phyloP scores from a whole-genome alignment of 768 basidiomycete genomes.

The Collybia nuda region DNA sequence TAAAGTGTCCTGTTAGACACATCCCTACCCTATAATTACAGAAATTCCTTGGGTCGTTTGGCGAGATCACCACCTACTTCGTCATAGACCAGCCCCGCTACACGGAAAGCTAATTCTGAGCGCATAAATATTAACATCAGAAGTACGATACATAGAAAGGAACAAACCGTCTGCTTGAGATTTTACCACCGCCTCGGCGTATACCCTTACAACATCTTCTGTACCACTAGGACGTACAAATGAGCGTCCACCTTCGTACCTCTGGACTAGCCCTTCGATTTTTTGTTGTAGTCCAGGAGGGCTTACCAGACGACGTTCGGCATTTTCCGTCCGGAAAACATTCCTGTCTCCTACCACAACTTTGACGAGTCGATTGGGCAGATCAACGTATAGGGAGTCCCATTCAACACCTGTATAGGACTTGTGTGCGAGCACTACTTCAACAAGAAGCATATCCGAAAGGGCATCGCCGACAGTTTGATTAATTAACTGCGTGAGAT shows the following conservation, averaged over 20 bases:
- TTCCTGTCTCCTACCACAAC: slow-evolving; percentile 83
- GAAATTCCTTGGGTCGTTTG: slow-evolving; percentile 76
- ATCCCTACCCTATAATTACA: slow-evolving; percentile 32
- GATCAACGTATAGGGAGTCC: slow-evolving; percentile 90
- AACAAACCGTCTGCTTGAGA: slow-evolving; percentile 81
- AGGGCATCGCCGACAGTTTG: slow-evolving; percentile 98
- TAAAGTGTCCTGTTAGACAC: background rate
- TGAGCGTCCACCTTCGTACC: slow-evolving; percentile 81
- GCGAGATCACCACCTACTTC: slow-evolving; percentile 77
- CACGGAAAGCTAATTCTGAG: slow-evolving; percentile 80
- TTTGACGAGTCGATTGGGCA: slow-evolving; percentile 94
- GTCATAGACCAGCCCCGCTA: slow-evolving; percentile 85
- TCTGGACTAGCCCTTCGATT: slow-evolving; percentile 78
- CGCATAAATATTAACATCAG: slow-evolving; percentile 1
- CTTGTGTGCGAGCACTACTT: slow-evolving; percentile 86
- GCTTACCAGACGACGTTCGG: slow-evolving; percentile 83
- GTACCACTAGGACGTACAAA: slow-evolving; percentile 98
- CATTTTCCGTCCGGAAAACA: slow-evolving; percentile 88
- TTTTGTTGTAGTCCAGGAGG: slow-evolving; percentile 79
- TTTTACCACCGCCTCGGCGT: slow-evolving; percentile 83
- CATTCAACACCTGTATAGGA: slow-evolving; percentile 83
- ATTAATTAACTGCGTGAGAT: slow-evolving; percentile 86
- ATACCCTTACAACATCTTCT: slow-evolving; percentile 96
- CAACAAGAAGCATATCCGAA: slow-evolving; percentile 94
- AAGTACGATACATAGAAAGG: background rate